Percentiles rank a stretch among this genome's conserved stretches.
Evolutionary conservation across 1,139 yeast species (phyloP).

Genomic region (Zygoascus hellenicus): DNA sequence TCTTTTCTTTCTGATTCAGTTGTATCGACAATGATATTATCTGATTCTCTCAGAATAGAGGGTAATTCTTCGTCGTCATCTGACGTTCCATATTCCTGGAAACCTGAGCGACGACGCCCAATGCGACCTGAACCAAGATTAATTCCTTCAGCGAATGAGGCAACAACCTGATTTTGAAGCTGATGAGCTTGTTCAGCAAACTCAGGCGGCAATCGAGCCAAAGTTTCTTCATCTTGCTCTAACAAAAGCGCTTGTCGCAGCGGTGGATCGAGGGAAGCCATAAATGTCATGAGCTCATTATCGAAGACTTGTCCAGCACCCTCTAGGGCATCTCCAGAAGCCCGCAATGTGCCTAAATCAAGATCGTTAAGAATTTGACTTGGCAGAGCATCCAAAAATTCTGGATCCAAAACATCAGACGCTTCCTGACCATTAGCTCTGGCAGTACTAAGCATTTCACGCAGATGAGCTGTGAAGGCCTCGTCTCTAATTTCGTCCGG

Average conservation of each 20-base stretch:
- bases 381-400: conserved; percentile 77
- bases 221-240: conserved; percentile 33
- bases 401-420: conserved; percentile 67
- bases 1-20: not conserved
- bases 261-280: conserved; percentile 35
- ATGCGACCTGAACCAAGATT: not conserved
- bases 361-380: conserved; percentile 67
- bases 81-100: conserved; percentile 5
- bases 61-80: conserved; percentile 25
- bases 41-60: conserved; percentile 17
- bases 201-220: conserved; percentile 30
- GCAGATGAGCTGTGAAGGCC: conserved; percentile 78
- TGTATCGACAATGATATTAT: conserved; percentile 11
- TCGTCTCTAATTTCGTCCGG: conserved; percentile 94
- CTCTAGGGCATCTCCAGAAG: conserved; percentile 31
- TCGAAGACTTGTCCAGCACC: conserved; percentile 19
- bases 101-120: conserved; percentile 11
- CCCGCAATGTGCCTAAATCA: conserved; percentile 49
- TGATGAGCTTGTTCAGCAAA: conserved; percentile 33
- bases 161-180: conserved; percentile 24
- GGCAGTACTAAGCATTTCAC: conserved; percentile 43
- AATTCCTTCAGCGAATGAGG: conserved; percentile 16
- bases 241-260: conserved; percentile 33
- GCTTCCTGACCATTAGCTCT: conserved; percentile 38
- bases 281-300: conserved; percentile 29